Conservation (phyloP, 257 asterid species). For the Solanum rostratum region DNA sequence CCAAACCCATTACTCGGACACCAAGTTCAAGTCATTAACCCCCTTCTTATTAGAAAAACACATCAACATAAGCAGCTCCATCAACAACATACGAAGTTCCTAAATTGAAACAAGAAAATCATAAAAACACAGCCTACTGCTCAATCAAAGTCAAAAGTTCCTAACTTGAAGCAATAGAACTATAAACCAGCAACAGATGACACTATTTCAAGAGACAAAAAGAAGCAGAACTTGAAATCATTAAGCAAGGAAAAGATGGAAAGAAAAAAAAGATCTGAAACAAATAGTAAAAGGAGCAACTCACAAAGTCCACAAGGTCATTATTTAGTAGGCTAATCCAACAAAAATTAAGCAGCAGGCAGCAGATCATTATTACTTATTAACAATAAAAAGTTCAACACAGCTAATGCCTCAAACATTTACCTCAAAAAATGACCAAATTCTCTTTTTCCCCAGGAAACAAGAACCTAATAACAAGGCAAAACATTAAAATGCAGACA, state of each 20-base stretch:
- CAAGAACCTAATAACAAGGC: background rate
- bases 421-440: slow-evolving; percentile 10
- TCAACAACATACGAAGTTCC: slow-evolving; percentile 19
- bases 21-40: background rate
- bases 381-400: slow-evolving; percentile 1
- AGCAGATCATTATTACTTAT: background rate
- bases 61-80: slow-evolving; percentile 28
- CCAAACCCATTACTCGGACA: slow-evolving; percentile 9
- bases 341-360: background rate
- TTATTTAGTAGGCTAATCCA: background rate
- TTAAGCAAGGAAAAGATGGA: background rate
- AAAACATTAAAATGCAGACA: slow-evolving; percentile 28
- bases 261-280: background rate
- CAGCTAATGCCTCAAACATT: background rate
- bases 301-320: background rate
- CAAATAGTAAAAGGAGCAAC: no score
- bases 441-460: slow-evolving; percentile 6
- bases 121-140: background rate
- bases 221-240: slow-evolving; percentile 8
- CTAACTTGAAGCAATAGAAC: background rate
- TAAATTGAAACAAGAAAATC: background rate
- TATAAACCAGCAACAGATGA: background rate
- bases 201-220: background rate
- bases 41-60: slow-evolving; percentile 10
- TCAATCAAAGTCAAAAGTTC: background rate